Evolutionary conservation across 2,329 filamentous ascomycete species (phyloP), one percentile per base, ranked within the genome.

Genomic region (Aspergillus tubingensis): DNA sequence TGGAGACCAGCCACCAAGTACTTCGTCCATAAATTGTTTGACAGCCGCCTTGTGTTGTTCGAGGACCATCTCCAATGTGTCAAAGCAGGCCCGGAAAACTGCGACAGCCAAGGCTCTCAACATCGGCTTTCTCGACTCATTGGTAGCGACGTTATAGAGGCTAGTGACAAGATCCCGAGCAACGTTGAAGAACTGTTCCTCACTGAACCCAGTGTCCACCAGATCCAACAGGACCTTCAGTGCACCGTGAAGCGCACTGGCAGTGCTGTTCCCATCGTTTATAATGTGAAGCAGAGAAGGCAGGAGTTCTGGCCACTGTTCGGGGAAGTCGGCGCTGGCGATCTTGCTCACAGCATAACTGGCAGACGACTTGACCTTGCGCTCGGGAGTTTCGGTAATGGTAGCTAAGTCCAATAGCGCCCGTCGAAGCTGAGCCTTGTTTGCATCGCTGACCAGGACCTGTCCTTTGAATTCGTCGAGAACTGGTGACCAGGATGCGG

Each of bases 21-120:
- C 87, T 71, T 96, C 90, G 62, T 96, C 91, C 56, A 94, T 92
- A 74, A 99, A 99, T 1, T 83, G 84, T 76, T 91, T 95, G 62
- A 98, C 92, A 58, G 91, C 91, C 60, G 85, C 84, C 70, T 91
- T 91, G 77, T 98, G 91, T 68, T 96, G 91, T 67, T 96, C 93
- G 82, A 96, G 90, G 66, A 98, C 91, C 86, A 97, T 96, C 78
- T 98, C 92, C 80, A 99, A 86, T 59, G 95, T 91, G 74, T 98
- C 92, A 75, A 99, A 96, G 77, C 92, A 96, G 52, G 88, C 88
- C 59, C 92, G 86, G 82, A 98, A 96, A 60, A 97, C 91, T 43
- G 90, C 91, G 44, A 98, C 89, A 41, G 95, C 91, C 67, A 98
- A 82, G 30, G 92, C 92, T 62, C 95, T 86, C 60, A 96, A 82